Base-by-base conservation (phyloP, 2,329 filamentous ascomycete species). In the Drechslera avenae region DNA sequence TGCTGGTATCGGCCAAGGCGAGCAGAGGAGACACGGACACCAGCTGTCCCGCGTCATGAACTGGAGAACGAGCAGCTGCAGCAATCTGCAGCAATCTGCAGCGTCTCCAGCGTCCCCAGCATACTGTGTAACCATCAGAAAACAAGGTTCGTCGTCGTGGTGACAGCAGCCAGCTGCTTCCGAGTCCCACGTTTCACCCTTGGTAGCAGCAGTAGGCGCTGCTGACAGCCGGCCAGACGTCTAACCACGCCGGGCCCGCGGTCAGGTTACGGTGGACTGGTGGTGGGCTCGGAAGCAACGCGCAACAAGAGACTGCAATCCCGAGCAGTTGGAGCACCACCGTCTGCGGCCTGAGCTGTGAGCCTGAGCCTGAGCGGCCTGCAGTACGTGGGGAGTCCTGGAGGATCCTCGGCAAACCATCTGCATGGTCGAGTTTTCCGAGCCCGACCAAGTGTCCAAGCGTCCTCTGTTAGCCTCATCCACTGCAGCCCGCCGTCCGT, bases 121-220 rank as follows among this genome's bases (percentile, higher is more conserved):
- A 10, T 13, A 3, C 2, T 28, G 44, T 39, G 41, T 36, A 44
- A 23, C 26, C 12, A 26, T 28, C 47, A 46, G 53, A 39, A 39
- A 53, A 44, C 52, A 56, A 42, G 39, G 44, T 28, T 28, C 9
- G 7, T 13, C 26, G 26, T 28, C 9, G 26, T 28, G 10, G 26
- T 12, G 26, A 28, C 26, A 28, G 9, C 26, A 28, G 26, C 56
- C 44, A 47, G 43, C 26, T 41, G 46, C 31, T 48, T 35, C 58
- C 56, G 49, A 58, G 47, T 57, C 52, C 51, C 51, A 57, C 52
- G 50, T 56, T 53, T 37, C 60, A 57, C 57, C 34, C 34, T 23
- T 39, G 9, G 21, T 26, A 36, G 31, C 26, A 13, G 46, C 39
- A 35, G 31, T 30, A 14, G 46, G 36, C 35, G 23, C 14, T 33